A percentile compares a stretch with the other conserved stretches of the same genome.
Conservation (phyloP, 2,329 filamentous ascomycete species). For the Westerdykella aurantiaca region DNA sequence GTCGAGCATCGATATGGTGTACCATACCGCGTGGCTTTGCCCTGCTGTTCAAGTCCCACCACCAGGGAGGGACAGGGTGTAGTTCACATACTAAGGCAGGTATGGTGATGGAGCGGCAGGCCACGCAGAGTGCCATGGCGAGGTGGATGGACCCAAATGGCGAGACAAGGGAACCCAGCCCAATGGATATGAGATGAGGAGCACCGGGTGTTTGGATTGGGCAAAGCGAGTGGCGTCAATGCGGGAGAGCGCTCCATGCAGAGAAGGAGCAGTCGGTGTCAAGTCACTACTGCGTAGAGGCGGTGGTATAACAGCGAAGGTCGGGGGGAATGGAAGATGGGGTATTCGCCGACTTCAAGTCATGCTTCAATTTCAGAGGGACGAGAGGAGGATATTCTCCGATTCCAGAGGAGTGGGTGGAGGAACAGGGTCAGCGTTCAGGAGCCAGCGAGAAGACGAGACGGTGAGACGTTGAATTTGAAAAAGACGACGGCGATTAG, state of each 20-base stretch:
- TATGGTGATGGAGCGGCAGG: slow-evolving; percentile 11
- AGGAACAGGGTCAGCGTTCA: too few species aligned
- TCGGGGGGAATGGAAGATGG: too few species aligned
- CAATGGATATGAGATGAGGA: background rate
- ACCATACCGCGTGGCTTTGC: slow-evolving; percentile 13
- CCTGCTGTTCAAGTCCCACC: slow-evolving; percentile 9
- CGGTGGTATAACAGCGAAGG: too few species aligned
- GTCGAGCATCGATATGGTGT: slow-evolving; percentile 13
- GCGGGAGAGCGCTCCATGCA: background rate
- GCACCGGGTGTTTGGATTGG: background rate
- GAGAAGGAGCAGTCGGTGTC: slow-evolving; percentile 1
- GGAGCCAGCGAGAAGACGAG: too few species aligned
- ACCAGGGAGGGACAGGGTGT: slow-evolving; percentile 13
- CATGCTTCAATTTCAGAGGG: too few species aligned
- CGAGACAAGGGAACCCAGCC: background rate
- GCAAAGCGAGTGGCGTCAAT: slow-evolving; percentile 10
- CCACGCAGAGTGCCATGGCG: slow-evolving; percentile 16
- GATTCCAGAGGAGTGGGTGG: too few species aligned
- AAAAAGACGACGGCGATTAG: background rate
- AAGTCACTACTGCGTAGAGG: background rate
- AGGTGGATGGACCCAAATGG: background rate
- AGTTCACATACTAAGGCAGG: slow-evolving; percentile 10
- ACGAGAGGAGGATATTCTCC: too few species aligned
- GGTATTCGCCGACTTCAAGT: too few species aligned
- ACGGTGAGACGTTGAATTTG: background rate